Conservation (phyloP, 257 asterid genomes). For the Nicotiana tabacum region DNA sequence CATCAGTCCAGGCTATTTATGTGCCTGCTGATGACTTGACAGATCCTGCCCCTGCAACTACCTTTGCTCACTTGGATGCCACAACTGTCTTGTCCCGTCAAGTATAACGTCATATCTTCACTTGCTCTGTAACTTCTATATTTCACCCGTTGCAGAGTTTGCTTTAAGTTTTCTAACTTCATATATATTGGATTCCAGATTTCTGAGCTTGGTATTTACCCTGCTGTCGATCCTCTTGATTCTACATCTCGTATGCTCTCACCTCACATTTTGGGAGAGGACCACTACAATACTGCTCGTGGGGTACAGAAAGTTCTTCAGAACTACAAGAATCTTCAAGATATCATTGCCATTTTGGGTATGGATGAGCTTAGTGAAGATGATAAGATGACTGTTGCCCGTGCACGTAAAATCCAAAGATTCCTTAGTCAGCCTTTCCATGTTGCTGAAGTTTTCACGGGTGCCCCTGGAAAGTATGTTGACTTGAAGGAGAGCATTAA, state of each 20-base stretch:
- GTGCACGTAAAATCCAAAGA: constrained; percentile 87
- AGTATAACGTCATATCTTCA: constrained; percentile 22
- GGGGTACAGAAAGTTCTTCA: constrained; percentile 97
- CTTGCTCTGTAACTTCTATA: not conserved
- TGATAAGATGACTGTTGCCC: constrained; percentile 97
- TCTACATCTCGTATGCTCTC: constrained; percentile 99
- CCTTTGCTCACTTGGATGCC: constrained; percentile 99
- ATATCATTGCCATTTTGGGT: constrained; percentile 97
- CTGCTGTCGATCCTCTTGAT: constrained; percentile 97
- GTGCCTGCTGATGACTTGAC: constrained; percentile 99
- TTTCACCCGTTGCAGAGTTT: not conserved
- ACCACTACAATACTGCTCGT: constrained; percentile 95
- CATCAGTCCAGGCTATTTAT: constrained; percentile 97
- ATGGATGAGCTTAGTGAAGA: constrained; percentile 99
- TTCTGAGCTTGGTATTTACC: constrained; percentile 98
- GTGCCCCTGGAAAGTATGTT: constrained; percentile 95
- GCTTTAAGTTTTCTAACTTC: not conserved
- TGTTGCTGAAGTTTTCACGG: constrained; percentile 98
- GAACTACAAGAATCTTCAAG: constrained; percentile 96
- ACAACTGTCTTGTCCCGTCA: constrained; percentile 97
- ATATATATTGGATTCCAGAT: constrained; percentile 34
- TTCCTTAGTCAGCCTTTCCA: constrained; percentile 99
- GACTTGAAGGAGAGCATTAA: constrained; percentile 88
- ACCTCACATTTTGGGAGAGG: constrained; percentile 94
- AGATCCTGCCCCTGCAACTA: constrained; percentile 99